Evolutionary conservation across 257 asterid species (phyloP).

Genomic region (Plantago elongata): DNA sequence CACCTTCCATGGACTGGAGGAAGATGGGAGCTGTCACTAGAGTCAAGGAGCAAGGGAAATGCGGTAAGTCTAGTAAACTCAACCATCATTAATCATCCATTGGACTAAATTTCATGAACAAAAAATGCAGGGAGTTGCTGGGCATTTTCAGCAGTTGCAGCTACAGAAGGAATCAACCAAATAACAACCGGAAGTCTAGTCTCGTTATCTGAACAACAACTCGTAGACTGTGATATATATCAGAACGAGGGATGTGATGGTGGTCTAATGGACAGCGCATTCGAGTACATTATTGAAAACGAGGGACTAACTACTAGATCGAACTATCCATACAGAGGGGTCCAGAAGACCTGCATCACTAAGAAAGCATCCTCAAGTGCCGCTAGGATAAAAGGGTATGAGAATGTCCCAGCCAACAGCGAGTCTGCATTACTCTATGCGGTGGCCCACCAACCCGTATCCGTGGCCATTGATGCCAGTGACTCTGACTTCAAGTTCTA

Average conservation of each 20-base stretch:
- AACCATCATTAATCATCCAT: neutral
- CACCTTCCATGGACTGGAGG: constrained; percentile 1
- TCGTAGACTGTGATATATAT: constrained; percentile 37
- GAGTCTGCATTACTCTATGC: constrained; percentile 30
- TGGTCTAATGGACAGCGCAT: constrained; percentile 28
- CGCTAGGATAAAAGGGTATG: constrained; percentile 32
- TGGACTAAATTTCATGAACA: neutral
- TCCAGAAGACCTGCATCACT: constrained; percentile 27
- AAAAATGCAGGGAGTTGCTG: constrained; percentile 30
- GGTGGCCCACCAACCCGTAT: constrained; percentile 33
- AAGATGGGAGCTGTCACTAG: too few species aligned
- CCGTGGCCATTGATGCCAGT: constrained; percentile 35
- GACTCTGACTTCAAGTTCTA: constrained; percentile 30
- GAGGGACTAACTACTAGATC: constrained; percentile 32
- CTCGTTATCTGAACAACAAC: constrained; percentile 39
- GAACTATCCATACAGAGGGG: constrained; percentile 32
- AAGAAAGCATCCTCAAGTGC: constrained; percentile 13
- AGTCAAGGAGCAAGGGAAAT: too few species aligned
- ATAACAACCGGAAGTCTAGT: constrained; percentile 27
- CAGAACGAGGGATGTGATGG: constrained; percentile 33
- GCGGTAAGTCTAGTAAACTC: too few species aligned
- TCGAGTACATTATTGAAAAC: constrained; percentile 27
- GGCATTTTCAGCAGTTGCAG: constrained; percentile 48
- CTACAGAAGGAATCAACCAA: constrained; percentile 39
- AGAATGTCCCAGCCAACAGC: constrained; percentile 32